Percentiles rank a stretch among this genome's conserved stretches.
phyloP scores from a whole-genome alignment of 768 basidiomycete species.

The Cystobasidium onofrii region DNA sequence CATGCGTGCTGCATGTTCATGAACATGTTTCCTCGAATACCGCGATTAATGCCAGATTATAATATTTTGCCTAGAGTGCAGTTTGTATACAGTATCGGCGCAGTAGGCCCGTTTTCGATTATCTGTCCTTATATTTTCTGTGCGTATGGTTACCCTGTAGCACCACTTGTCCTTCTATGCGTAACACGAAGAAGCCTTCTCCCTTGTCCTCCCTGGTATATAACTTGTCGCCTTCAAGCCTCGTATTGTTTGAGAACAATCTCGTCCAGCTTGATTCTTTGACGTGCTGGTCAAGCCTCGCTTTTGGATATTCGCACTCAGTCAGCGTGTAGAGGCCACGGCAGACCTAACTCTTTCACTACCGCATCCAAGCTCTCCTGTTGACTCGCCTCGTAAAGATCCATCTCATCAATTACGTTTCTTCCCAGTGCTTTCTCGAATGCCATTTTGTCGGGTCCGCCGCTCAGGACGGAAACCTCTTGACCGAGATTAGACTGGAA shows the following conservation, averaged over 20 bases:
- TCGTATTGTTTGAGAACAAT: too few relatives aligned
- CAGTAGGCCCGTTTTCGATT: not conserved
- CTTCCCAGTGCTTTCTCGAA: slow-evolving; percentile 41
- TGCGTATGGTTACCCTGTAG: not conserved
- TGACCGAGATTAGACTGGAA: slow-evolving; percentile 43
- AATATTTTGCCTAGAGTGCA: not conserved
- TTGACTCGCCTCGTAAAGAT: slow-evolving; percentile 40
- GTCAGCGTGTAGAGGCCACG: not conserved
- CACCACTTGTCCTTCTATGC: not conserved
- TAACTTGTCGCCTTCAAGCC: too few relatives aligned
- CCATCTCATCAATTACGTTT: slow-evolving; percentile 40
- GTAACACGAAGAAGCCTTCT: not conserved
- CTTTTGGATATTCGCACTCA: too few relatives aligned
- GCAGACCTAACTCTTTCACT: not conserved
- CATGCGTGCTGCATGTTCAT: too few relatives aligned
- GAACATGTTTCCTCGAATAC: too few relatives aligned
- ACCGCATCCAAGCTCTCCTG: slow-evolving; percentile 26
- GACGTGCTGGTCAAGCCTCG: too few relatives aligned
- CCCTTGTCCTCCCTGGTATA: not conserved
- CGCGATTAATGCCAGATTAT: too few relatives aligned
- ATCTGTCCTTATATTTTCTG: not conserved
- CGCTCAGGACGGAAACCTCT: slow-evolving; percentile 13
- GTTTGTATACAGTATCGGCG: not conserved
- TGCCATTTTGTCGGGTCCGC: slow-evolving; percentile 33
- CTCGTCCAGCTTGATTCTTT: too few relatives aligned